Conservation (phyloP, 768 basidiomycete species). For the Tephrocybe sp. region DNA sequence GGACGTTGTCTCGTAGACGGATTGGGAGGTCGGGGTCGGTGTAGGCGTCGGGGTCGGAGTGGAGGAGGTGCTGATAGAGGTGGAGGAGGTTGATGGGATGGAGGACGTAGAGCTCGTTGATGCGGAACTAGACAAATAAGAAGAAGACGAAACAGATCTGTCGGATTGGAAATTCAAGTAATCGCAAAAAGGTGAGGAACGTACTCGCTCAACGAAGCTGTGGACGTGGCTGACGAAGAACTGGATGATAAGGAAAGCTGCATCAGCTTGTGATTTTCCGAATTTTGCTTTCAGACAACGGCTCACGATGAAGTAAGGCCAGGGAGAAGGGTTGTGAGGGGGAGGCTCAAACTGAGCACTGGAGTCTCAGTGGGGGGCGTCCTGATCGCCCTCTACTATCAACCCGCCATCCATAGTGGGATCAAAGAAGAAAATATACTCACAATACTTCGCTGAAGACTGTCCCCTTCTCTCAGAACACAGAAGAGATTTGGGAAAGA, state of each 20-base stretch:
- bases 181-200: background rate
- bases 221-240: background rate
- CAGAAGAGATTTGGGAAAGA: background rate
- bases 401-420: background rate
- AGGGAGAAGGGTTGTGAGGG: too few species aligned
- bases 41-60: constrained; percentile 14
- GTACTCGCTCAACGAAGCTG: constrained; percentile 8
- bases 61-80: constrained; percentile 10
- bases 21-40: constrained; percentile 13
- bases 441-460: constrained; percentile 2
- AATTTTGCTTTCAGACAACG: background rate
- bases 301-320: too few species aligned
- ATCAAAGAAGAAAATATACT: background rate
- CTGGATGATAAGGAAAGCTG: background rate
- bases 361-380: background rate
- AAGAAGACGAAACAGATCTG: background rate
- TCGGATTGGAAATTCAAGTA: background rate
- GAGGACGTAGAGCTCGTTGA: background rate
- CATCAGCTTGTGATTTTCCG: background rate
- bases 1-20: constrained; percentile 20
- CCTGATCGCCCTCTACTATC: background rate
- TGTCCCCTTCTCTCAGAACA: background rate
- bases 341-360: background rate
- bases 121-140: background rate
- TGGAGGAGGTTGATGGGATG: constrained; percentile 7